A percentile compares a stretch with the other conserved stretches of the same genome.
These are phyloP conservation scores for Neckera pumila DNA, from an alignment of 225 moss, liverwort and hornwort species.

Conservation along the genomic window DNA sequence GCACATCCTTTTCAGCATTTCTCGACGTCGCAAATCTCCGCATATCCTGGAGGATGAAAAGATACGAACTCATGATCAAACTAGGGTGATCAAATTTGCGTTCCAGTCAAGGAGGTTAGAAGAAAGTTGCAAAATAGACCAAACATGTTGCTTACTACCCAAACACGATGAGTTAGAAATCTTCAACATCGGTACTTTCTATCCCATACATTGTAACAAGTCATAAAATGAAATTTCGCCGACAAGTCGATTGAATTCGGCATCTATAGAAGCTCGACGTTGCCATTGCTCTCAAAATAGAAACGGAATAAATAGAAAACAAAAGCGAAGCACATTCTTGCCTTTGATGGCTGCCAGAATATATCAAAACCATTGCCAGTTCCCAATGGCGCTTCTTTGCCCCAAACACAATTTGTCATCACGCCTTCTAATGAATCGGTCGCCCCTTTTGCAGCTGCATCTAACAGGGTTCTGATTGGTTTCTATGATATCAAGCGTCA, in stretches of 20 bases:
- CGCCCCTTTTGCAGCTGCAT: conserved; percentile 71
- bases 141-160: neutral
- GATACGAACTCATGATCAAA: neutral
- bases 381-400: conserved; percentile 77
- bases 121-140: neutral
- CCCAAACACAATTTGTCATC: conserved; percentile 68
- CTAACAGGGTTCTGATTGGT: conserved; percentile 76
- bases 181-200: neutral
- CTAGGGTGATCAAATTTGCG: neutral
- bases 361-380: conserved; percentile 51
- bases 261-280: neutral
- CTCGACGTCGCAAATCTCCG: neutral
- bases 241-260: neutral
- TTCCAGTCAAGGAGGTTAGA: neutral
- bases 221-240: neutral
- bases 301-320: neutral
- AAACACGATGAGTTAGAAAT: neutral
- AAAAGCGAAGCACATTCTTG: neutral
- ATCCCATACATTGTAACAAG: neutral
- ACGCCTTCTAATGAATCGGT: conserved; percentile 54
- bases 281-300: neutral
- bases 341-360: conserved; percentile 43
- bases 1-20: conserved; percentile 20
- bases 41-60: conserved; percentile 15
- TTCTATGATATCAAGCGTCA: conserved; percentile 35